Evolutionary conservation across 176 grass and related monocot genomes (phyloP).

Genomic region (Bolboschoenus planiculmis): DNA sequence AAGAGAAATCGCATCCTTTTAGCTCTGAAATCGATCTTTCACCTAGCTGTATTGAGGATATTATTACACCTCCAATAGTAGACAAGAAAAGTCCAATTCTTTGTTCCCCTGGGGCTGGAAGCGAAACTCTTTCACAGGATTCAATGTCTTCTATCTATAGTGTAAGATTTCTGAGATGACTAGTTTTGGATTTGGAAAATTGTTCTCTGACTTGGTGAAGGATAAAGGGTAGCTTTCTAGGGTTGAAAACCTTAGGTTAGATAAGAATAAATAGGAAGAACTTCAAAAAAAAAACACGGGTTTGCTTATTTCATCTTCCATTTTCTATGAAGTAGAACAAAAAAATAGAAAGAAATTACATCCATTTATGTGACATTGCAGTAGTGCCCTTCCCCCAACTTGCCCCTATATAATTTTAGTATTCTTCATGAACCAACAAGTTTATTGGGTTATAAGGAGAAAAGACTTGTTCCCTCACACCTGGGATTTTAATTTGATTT

Average conservation of each 20-base stretch:
- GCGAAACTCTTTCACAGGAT: slow-evolving; percentile 34
- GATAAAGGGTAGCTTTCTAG: not conserved
- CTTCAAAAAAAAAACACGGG: not conserved
- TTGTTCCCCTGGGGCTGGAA: slow-evolving; percentile 27
- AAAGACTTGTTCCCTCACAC: not conserved
- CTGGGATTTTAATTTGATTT: not conserved
- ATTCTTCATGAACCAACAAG: not conserved
- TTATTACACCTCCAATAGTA: slow-evolving; percentile 38
- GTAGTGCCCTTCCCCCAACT: not conserved
- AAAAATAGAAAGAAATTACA: not conserved
- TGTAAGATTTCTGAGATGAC: slow-evolving; percentile 14
- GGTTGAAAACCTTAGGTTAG: not conserved
- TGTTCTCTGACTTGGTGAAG: not conserved
- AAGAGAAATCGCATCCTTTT: slow-evolving; percentile 26
- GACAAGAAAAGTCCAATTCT: slow-evolving; percentile 33
- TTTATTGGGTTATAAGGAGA: not conserved
- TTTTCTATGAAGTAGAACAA: not conserved
- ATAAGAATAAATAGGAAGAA: not conserved
- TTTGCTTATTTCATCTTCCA: not conserved
- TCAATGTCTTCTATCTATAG: not conserved
- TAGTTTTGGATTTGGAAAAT: not conserved
- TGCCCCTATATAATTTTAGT: not conserved
- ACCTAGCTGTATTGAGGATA: slow-evolving; percentile 49
- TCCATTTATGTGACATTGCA: not conserved
- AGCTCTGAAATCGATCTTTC: slow-evolving; percentile 37